Conservation (phyloP, 1,139 yeast genomes). For the Geotrichum restrictum region DNA sequence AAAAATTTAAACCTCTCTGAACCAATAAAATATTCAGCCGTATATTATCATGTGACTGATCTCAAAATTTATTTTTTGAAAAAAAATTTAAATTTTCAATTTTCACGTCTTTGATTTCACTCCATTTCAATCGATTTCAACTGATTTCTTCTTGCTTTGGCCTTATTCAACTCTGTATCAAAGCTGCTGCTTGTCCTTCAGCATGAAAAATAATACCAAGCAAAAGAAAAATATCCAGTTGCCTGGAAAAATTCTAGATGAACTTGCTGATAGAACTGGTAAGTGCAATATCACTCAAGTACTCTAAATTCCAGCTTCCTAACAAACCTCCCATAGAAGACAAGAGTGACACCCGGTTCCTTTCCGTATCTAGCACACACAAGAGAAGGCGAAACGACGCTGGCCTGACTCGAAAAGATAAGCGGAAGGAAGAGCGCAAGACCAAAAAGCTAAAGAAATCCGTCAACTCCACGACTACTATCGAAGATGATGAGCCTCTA, state of each 20-base stretch:
- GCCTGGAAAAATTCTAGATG: conserved; percentile 16
- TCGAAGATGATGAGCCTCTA: not conserved
- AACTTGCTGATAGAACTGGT: conserved; percentile 10
- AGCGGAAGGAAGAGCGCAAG: conserved; percentile 27
- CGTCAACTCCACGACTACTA: not conserved
- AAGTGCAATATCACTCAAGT: not conserved
- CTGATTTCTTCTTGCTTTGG: too few relatives aligned
- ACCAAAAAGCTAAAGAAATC: conserved; percentile 23
- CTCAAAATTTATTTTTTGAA: too few relatives aligned
- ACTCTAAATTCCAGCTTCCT: not conserved
- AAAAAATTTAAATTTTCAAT: too few relatives aligned
- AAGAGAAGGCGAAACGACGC: conserved; percentile 8
- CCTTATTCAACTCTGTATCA: too few relatives aligned
- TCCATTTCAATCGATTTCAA: too few relatives aligned
- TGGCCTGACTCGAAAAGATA: conserved; percentile 24
- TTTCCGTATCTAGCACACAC: conserved; percentile 10
- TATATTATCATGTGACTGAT: too few relatives aligned
- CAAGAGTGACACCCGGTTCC: conserved; percentile 5
- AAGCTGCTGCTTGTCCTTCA: not conserved
- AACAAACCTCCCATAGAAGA: conserved; percentile 1
- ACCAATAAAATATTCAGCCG: too few relatives aligned
- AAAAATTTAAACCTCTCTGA: too few relatives aligned
- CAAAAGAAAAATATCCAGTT: conserved; percentile 13
- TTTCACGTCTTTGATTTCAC: too few relatives aligned
- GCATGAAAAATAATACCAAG: conserved; percentile 3